Percentiles rank a stretch among this genome's conserved stretches.
Evolutionary conservation across 768 basidiomycete genomes (phyloP).

Genomic region (Amanita pallidorosea): DNA sequence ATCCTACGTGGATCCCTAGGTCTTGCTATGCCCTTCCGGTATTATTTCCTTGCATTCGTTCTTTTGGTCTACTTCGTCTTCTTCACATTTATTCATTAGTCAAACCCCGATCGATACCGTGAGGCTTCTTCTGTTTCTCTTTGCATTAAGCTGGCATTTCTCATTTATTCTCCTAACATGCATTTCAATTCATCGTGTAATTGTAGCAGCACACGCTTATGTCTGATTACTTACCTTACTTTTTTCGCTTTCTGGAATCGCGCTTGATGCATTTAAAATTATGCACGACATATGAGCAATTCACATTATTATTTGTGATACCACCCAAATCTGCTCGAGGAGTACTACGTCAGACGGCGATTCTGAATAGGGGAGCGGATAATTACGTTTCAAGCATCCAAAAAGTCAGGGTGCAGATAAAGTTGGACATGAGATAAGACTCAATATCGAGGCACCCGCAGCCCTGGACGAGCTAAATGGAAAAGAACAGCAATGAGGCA

Average conservation of each 20-base stretch:
- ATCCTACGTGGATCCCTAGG: not conserved
- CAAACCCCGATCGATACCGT: not conserved
- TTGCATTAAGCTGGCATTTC: not conserved
- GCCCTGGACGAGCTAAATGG: not conserved
- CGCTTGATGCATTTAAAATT: not conserved
- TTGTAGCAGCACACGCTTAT: not conserved
- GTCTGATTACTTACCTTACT: slow-evolving; percentile 2
- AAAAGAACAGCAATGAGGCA: not conserved
- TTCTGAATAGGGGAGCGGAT: not conserved
- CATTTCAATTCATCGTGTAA: not conserved
- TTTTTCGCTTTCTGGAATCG: not conserved
- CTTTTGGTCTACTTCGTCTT: not conserved
- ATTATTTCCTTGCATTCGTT: not conserved
- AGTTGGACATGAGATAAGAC: not conserved
- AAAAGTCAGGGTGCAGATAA: not conserved
- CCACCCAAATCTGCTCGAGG: not conserved
- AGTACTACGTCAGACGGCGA: no score
- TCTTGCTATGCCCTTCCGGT: not conserved
- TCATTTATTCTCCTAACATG: not conserved
- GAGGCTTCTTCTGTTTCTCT: not conserved
- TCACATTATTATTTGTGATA: not conserved
- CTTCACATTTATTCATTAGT: not conserved
- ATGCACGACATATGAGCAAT: not conserved
- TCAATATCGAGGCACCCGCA: not conserved
- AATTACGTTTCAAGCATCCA: not conserved